Evolutionary conservation across 371 early-diverging fungal genomes (phyloP).

Genomic region (Rhizomucor pusillus): DNA sequence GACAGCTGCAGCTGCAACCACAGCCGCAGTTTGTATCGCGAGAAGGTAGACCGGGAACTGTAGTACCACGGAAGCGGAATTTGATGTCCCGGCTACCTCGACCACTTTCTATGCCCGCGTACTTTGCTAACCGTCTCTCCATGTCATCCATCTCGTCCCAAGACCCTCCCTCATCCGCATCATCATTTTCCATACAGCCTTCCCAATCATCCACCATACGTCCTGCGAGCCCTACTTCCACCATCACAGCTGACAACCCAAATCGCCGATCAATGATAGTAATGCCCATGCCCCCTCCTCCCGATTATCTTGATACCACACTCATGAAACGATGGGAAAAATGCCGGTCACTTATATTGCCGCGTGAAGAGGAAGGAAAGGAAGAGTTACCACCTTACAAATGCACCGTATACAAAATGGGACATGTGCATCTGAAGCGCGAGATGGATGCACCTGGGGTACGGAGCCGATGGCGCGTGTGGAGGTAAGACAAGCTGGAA

Average conservation of each 20-base stretch:
- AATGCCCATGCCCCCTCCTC: constrained; percentile 9
- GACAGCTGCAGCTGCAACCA: constrained; percentile 1
- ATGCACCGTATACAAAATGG: constrained; percentile 48
- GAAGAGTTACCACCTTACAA: constrained; percentile 41
- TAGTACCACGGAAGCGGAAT: constrained; percentile 8
- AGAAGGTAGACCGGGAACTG: constrained; percentile 3
- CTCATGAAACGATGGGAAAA: constrained; percentile 27
- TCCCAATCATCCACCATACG: neutral
- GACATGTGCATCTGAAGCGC: constrained; percentile 42
- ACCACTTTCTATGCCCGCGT: constrained; percentile 10
- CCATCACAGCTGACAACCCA: neutral
- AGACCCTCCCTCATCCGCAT: too few relatives aligned
- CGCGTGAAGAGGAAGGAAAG: constrained; percentile 33
- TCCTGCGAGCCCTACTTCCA: constrained; percentile 3
- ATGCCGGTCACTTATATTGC: constrained; percentile 30
- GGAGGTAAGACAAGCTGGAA: constrained; percentile 28
- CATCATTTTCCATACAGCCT: too few relatives aligned
- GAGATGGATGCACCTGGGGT: constrained; percentile 39
- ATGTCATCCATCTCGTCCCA: neutral
- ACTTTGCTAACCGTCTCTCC: constrained; percentile 4
- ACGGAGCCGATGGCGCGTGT: constrained; percentile 28
- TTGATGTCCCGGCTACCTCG: constrained; percentile 9
- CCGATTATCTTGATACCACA: constrained; percentile 18
- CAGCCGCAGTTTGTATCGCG: neutral
- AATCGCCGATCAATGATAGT: constrained; percentile 14